Evolutionary conservation across 345 rosid genomes (phyloP).

Genomic region (Salix caprea): DNA sequence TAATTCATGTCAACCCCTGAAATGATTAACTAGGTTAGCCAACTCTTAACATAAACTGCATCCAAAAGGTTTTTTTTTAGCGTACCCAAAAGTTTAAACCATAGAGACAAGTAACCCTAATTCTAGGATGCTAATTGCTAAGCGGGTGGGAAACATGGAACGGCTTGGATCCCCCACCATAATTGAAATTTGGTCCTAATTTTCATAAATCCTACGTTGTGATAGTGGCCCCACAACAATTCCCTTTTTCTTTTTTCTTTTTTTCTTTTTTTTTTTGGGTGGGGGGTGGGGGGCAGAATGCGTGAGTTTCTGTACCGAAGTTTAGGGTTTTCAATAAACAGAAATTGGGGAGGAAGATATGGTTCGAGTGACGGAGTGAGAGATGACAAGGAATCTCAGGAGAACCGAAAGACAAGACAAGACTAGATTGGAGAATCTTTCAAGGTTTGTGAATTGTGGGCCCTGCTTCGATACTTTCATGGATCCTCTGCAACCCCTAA

Average conservation of each 20-base stretch:
- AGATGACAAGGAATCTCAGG: slow-evolving; percentile 19
- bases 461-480: slow-evolving; percentile 15
- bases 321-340: not conserved
- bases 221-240: not conserved
- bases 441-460: slow-evolving; percentile 20
- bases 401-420: not conserved
- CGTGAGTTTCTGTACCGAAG: not conserved
- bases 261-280: not conserved
- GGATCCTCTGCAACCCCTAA: slow-evolving; percentile 23
- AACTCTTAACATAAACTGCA: too few species aligned
- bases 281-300: not conserved
- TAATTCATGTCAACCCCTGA: too few species aligned
- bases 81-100: too few species aligned
- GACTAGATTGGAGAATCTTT: slow-evolving; percentile 21
- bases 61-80: not conserved
- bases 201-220: not conserved
- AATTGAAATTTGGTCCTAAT: not conserved
- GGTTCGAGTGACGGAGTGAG: too few species aligned
- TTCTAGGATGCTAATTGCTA: not conserved
- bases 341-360: not conserved
- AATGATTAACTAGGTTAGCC: too few species aligned
- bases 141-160: slow-evolving; percentile 22
- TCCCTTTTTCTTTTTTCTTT: not conserved
- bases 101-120: too few species aligned
- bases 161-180: slow-evolving; percentile 2